Percentiles rank a stretch among this genome's conserved stretches.
phyloP scores from a whole-genome alignment of 495 filamentous ascomycete species.

The Oleoguttula mirabilis region DNA sequence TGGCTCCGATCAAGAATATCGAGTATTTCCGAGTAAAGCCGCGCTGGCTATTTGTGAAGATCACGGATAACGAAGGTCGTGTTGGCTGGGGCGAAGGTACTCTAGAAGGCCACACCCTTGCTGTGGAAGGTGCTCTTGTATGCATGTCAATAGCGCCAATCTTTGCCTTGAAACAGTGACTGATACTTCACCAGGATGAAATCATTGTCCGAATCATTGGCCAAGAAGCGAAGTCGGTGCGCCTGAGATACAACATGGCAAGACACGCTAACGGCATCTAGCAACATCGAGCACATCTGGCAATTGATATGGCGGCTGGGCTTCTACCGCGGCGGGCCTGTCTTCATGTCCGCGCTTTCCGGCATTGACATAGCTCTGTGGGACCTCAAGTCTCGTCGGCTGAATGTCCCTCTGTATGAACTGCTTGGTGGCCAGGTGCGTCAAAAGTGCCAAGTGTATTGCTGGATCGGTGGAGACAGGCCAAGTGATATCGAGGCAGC shows the following conservation, averaged over 20 bases:
- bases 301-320: slow-evolving; percentile 53
- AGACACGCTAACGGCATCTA: background rate
- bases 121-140: slow-evolving; percentile 67
- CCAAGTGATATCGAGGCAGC: slow-evolving; percentile 50
- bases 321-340: slow-evolving; percentile 71
- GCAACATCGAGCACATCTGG: slow-evolving; percentile 71
- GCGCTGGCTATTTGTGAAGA: slow-evolving; percentile 38
- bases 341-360: slow-evolving; percentile 67
- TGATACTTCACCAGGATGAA: too few species aligned
- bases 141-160: too few species aligned
- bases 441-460: slow-evolving; percentile 55
- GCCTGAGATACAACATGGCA: background rate
- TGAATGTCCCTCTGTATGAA: slow-evolving; percentile 60
- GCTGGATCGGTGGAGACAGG: slow-evolving; percentile 72
- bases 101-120: slow-evolving; percentile 61
- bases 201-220: slow-evolving; percentile 51
- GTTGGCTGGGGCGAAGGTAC: slow-evolving; percentile 67
- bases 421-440: slow-evolving; percentile 67
- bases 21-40: slow-evolving; percentile 13
- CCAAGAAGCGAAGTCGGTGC: slow-evolving; percentile 47
- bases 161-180: too few species aligned
- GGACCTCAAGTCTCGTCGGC: slow-evolving; percentile 52
- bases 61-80: slow-evolving; percentile 52
- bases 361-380: slow-evolving; percentile 75
- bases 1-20: slow-evolving; percentile 2